phyloP scores from a whole-genome alignment of 495 filamentous ascomycete species.

The Friedmanniomyces simplex region DNA sequence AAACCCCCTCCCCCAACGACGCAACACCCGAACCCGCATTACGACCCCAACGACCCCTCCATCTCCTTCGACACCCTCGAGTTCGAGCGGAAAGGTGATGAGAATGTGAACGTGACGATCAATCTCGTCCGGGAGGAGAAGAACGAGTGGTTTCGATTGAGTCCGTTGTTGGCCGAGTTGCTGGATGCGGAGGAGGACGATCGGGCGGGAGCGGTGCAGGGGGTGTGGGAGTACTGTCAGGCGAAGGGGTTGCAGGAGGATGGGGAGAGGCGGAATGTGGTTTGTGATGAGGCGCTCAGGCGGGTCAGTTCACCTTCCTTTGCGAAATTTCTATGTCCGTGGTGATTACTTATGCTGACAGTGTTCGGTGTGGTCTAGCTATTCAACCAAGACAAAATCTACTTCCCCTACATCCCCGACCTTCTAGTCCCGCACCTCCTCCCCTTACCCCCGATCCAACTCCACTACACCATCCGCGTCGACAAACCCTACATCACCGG shows the following conservation, averaged over 20 bases:
- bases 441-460: constrained; percentile 69
- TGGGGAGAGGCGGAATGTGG: constrained; percentile 82
- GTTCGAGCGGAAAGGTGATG: constrained; percentile 83
- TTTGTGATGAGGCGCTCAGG: constrained; percentile 72
- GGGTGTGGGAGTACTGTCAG: constrained; percentile 90
- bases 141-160: constrained; percentile 72
- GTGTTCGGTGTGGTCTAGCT: constrained; percentile 46
- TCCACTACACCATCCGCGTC: constrained; percentile 88
- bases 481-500: constrained; percentile 72
- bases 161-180: constrained; percentile 67
- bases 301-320: constrained; percentile 39
- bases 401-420: constrained; percentile 81
- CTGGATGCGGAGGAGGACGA: constrained; percentile 82
- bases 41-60: constrained; percentile 26
- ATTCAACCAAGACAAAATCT: constrained; percentile 65
- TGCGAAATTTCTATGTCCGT: too few species aligned
- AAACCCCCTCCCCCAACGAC: constrained; percentile 44
- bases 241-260: constrained; percentile 80
- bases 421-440: constrained; percentile 62
- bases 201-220: constrained; percentile 72
- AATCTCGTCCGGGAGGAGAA: constrained; percentile 77
- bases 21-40: constrained; percentile 16
- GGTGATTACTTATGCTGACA: too few species aligned
- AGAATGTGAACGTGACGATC: constrained; percentile 84
- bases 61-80: constrained; percentile 85